phyloP scores from a whole-genome alignment of 495 filamentous ascomycete genomes.

The Lasiosphaeria miniovina region DNA sequence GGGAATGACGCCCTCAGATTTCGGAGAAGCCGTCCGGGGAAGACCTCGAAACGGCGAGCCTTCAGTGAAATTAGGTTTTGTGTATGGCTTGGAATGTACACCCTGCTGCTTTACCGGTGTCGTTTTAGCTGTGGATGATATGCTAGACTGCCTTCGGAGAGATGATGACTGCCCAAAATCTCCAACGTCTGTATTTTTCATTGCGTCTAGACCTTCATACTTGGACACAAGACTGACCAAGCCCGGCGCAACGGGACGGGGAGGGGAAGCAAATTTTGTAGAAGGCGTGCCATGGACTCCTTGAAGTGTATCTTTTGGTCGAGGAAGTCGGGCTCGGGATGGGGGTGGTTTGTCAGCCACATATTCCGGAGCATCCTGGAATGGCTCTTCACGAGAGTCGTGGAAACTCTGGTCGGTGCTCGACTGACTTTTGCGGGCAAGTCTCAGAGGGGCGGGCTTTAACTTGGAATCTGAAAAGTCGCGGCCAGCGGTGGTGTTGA shows the following conservation, averaged over 20 bases:
- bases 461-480: conserved; percentile 24
- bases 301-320: background rate
- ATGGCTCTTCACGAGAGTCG: conserved; percentile 1
- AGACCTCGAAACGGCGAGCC: conserved; percentile 6
- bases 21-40: background rate
- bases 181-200: conserved; percentile 21
- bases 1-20: background rate
- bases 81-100: background rate
- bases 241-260: background rate
- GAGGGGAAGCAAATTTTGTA: background rate
- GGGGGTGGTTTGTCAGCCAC: background rate
- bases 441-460: conserved; percentile 32
- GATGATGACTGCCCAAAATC: conserved; percentile 7
- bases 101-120: background rate
- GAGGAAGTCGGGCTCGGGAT: background rate
- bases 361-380: conserved; percentile 10
- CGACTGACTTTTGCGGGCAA: conserved; percentile 20
- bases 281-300: background rate
- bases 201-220: conserved; percentile 40
- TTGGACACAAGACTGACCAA: conserved; percentile 38
- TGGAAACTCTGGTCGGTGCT: background rate
- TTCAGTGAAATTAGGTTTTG: conserved; percentile 4
- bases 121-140: background rate
- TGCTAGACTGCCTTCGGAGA: conserved; percentile 1
- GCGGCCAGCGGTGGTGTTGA: background rate